These are phyloP conservation scores for Crucibulum laeve DNA, from an alignment of 768 basidiomycete species.

Conservation along the genomic window DNA sequence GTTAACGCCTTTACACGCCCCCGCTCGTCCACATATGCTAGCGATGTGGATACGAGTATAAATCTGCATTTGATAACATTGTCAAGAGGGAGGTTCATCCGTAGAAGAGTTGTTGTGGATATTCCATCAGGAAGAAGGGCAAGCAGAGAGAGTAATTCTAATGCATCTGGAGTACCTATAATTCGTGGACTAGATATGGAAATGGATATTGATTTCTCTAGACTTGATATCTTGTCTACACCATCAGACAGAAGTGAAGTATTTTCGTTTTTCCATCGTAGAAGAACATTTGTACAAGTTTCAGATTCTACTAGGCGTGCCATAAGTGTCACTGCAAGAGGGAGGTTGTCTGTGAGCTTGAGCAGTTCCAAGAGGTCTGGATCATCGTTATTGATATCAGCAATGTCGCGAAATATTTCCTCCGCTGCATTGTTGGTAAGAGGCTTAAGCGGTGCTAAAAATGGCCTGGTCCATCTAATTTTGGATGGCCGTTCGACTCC, in stretches of 20 bases:
- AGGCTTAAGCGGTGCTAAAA: not conserved
- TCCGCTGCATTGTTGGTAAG: not conserved
- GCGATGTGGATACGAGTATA: not conserved
- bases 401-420: not conserved
- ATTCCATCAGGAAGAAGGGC: not conserved
- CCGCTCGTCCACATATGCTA: not conserved
- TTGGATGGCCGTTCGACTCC: not conserved
- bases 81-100: not conserved
- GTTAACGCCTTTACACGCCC: not conserved
- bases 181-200: not conserved
- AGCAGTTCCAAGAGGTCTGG: not conserved
- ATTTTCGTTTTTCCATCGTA: not conserved
- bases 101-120: not conserved
- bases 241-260: not conserved
- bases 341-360: not conserved
- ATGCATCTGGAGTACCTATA: not conserved
- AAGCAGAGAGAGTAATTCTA: not conserved
- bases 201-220: not conserved
- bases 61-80: not conserved
- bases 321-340: not conserved
- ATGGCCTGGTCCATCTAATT: not conserved
- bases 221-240: not conserved
- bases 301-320: not conserved
- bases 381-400: not conserved
- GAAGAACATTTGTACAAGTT: not conserved